Evolutionary conservation across 805 yeast species (phyloP), one percentile per base, ranked within the genome.

Genomic region (Groenewaldozyma tartarivorans): DNA sequence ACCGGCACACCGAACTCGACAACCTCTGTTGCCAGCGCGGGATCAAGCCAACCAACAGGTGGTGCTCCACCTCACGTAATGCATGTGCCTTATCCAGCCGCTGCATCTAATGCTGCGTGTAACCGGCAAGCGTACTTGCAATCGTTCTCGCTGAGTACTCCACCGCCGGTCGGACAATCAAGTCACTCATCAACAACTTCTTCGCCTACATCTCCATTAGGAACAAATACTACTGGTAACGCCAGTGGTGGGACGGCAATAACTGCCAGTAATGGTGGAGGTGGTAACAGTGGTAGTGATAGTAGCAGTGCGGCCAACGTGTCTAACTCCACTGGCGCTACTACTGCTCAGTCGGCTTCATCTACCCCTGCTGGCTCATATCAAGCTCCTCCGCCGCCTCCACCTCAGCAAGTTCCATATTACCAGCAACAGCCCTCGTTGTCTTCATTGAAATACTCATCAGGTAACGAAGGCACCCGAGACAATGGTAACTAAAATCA

Each of bases 1-100:
- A 5, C 36, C 17, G 36, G 22, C 17, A 9, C 41, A 26, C 13
- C 39, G 19, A 20, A 33, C 18, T 7, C 46, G 17, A 21, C 40
- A 26, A 15, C 39, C 7, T 7, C 29, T 9, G 29, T 13, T 9
- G 11, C 29, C 7, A 24, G 29, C 11, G 29, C 13, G 13, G 11
- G 7, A 24, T 13, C 11, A 7, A 24, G 29, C 7, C 13, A 24
- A 24, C 29, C 13, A 7, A 24, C 29, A 24, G 29, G 11, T 9
- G 13, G 7, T 24, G 7, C 29, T 13, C 11, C 22, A 3, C 31
- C 36, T 16, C 18, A 29, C n/a, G 4, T 29, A 4, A 20, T 18
- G 31, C 38, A 13, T 16, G 13, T 20, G 17, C 9, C 38, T 6
- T 24, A 35, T n/a, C 31, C 13, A 3, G 6, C 38, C 3, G 15